A percentile compares a stretch with the other conserved stretches of the same genome.
Conservation (phyloP, 129 eudicot species). For the Arctium lappa region DNA sequence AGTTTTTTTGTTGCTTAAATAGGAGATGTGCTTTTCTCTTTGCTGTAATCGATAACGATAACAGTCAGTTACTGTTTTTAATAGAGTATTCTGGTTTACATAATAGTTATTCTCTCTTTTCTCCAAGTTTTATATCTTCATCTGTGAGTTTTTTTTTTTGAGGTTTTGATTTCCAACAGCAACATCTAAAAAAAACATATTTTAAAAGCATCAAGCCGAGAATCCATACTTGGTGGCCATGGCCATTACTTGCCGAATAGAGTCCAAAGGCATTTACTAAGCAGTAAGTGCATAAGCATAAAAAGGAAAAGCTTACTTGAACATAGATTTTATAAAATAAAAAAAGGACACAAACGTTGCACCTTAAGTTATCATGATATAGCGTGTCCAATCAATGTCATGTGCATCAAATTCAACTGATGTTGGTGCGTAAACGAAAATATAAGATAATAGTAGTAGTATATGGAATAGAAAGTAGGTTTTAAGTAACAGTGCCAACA, state of each 20-base stretch:
- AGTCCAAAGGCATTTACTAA: conserved; percentile 50
- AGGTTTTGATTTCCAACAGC: no score
- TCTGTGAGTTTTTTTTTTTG: no score
- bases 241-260: conserved; percentile 46
- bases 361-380: background rate
- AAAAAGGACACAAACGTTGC: background rate
- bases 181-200: no score
- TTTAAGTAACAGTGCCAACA: background rate
- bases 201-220: conserved; percentile 27
- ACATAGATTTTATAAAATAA: background rate
- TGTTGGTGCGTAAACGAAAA: background rate
- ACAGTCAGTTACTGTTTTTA: no score
- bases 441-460: background rate
- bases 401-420: background rate
- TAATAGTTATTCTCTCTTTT: no score
- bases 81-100: no score
- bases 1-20: no score
- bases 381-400: background rate
- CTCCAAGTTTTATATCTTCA: no score
- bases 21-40: no score
- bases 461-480: background rate
- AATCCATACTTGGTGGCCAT: conserved; percentile 67
- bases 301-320: background rate
- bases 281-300: conserved; percentile 45
- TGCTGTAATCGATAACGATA: no score